Evolutionary conservation across 768 basidiomycete genomes (phyloP).

Genomic region (Lentinula sp.): DNA sequence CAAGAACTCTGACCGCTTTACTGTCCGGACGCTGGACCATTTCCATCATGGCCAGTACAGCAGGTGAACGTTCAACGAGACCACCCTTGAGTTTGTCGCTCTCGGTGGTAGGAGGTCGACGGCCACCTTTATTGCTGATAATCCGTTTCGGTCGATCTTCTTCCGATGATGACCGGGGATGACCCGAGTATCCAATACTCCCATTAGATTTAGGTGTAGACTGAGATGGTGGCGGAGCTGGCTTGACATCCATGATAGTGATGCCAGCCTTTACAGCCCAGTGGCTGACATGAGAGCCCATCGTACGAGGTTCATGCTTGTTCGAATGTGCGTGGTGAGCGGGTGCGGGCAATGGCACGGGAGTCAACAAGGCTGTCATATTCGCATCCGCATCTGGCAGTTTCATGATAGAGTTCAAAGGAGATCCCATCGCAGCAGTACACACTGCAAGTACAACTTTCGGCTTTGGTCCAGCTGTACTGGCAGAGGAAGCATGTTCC

Average conservation of each 20-base stretch:
- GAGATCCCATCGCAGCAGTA: conserved; percentile 24
- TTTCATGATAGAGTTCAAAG: conserved; percentile 21
- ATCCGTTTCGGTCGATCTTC: conserved; percentile 21
- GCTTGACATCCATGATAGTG: conserved; percentile 46
- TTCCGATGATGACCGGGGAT: conserved; percentile 8
- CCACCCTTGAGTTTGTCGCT: conserved; percentile 23
- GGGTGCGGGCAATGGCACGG: conserved; percentile 64
- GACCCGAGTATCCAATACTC: background rate
- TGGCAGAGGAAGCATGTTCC: conserved; percentile 34
- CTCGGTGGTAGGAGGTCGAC: conserved; percentile 8
- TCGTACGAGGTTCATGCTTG: conserved; percentile 60
- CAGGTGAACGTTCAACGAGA: conserved; percentile 72
- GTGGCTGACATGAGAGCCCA: conserved; percentile 52
- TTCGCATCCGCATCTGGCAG: conserved; percentile 20
- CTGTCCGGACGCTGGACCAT: conserved; percentile 59
- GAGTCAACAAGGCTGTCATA: conserved; percentile 28
- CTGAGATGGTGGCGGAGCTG: conserved; percentile 24
- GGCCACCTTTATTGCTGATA: background rate
- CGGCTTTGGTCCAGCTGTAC: background rate
- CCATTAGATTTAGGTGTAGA: conserved; percentile 1
- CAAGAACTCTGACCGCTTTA: conserved; percentile 72
- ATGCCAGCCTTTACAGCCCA: conserved; percentile 69
- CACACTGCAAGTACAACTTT: conserved; percentile 63
- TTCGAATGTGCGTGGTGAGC: conserved; percentile 34
- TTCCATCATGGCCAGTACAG: conserved; percentile 81